Conservation (phyloP, 345 rosid genomes). For the Populus simonii region DNA sequence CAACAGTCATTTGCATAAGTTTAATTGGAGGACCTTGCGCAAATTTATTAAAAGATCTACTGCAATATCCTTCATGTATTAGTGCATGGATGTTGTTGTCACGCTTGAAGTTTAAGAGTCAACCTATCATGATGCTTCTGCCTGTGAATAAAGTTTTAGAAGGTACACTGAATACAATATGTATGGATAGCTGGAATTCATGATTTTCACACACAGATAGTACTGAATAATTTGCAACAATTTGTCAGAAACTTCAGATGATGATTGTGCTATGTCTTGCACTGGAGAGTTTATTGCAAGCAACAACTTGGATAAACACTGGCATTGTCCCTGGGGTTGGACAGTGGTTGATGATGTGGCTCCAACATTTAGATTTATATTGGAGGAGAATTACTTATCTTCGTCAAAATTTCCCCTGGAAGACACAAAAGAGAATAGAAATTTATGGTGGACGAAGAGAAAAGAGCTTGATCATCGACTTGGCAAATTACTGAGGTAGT, state of each 20-base stretch:
- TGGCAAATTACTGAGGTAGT: slow-evolving; percentile 62
- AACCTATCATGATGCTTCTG: slow-evolving; percentile 68
- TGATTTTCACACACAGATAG: neutral
- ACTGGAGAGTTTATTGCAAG: slow-evolving; percentile 26
- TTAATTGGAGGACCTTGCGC: slow-evolving; percentile 57
- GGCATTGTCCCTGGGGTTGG: slow-evolving; percentile 92
- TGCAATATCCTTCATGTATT: slow-evolving; percentile 46
- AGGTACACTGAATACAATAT: slow-evolving; percentile 44
- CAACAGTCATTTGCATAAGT: slow-evolving; percentile 68
- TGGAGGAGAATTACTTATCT: slow-evolving; percentile 69
- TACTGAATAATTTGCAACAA: slow-evolving; percentile 8
- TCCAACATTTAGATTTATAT: slow-evolving; percentile 68
- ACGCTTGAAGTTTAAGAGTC: slow-evolving; percentile 51
- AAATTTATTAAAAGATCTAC: slow-evolving; percentile 53
- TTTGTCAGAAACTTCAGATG: slow-evolving; percentile 37
- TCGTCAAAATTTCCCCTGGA: slow-evolving; percentile 44
- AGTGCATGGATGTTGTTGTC: slow-evolving; percentile 75
- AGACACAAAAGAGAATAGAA: slow-evolving; percentile 55
- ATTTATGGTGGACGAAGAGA: slow-evolving; percentile 76
- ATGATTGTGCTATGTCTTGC: slow-evolving; percentile 36
- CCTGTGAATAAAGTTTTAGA: slow-evolving; percentile 61
- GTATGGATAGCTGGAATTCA: slow-evolving; percentile 7
- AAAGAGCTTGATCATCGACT: slow-evolving; percentile 74
- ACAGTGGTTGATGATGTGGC: slow-evolving; percentile 65
- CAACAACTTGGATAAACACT: slow-evolving; percentile 37